Evolutionary conservation across 345 rosid species (phyloP).

Genomic region (Acer yangbiense): DNA sequence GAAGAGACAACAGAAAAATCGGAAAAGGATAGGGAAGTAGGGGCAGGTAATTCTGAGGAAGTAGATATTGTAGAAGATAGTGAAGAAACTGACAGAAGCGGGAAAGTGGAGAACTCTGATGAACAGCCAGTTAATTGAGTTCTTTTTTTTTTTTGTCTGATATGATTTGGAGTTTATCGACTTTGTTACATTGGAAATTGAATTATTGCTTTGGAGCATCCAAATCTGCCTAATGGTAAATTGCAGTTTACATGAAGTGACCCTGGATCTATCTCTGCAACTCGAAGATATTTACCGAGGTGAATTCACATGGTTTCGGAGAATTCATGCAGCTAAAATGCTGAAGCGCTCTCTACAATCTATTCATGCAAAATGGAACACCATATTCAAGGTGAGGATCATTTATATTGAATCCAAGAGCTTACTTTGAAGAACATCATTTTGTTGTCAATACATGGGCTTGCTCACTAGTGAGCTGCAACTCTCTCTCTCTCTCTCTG

Average conservation of each 20-base stretch:
- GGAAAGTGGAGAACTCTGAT: slow-evolving; percentile 15
- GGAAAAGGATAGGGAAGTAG: slow-evolving; percentile 7
- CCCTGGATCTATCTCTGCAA: background rate
- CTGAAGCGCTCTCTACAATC: background rate
- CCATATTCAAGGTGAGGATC: background rate
- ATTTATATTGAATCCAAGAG: background rate
- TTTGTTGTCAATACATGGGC: slow-evolving; percentile 10
- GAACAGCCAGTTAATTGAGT: slow-evolving; percentile 15
- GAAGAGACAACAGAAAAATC: slow-evolving; percentile 4
- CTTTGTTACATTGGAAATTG: too few relatives aligned
- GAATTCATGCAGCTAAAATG: background rate
- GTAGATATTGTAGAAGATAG: slow-evolving; percentile 13
- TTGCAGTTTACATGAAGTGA: too few relatives aligned
- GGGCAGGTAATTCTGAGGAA: slow-evolving; percentile 1
- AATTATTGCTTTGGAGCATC: background rate
- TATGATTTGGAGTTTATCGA: too few relatives aligned
- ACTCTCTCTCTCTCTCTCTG: background rate
- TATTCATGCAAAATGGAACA: background rate
- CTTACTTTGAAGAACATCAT: background rate
- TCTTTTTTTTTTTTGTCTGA: background rate
- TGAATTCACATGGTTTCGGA: background rate
- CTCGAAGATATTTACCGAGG: background rate
- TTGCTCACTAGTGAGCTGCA: background rate
- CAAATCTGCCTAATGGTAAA: background rate
- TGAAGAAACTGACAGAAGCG: background rate